These are phyloP conservation scores for Vitis amurensis DNA, from an alignment of 164 flowering plant species.

Conservation along the genomic window DNA sequence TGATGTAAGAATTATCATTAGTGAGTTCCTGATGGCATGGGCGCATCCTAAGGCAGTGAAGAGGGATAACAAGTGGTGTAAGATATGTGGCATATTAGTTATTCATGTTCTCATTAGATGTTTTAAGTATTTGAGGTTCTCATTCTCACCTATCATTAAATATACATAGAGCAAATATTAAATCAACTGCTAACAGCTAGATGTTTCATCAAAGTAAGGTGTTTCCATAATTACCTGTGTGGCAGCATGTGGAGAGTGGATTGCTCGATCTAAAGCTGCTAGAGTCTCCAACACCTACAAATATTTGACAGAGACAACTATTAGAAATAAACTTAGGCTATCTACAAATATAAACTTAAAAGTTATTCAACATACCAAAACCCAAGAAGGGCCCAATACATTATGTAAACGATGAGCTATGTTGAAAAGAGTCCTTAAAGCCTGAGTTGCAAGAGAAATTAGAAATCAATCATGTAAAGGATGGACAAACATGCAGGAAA, in stretches of 20 bases:
- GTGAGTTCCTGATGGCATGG: too few species aligned
- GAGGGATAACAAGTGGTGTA: too few species aligned
- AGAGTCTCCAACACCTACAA: constrained; percentile 92
- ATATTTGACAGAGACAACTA: constrained; percentile 8
- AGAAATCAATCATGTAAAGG: constrained; percentile 4
- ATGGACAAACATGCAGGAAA: background rate
- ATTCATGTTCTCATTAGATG: too few species aligned
- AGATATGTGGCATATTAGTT: too few species aligned
- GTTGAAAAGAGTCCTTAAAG: constrained; percentile 96
- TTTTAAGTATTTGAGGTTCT: too few species aligned
- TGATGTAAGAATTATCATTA: too few species aligned
- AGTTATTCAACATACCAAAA: constrained; percentile 60
- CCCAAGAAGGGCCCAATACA: constrained; percentile 96
- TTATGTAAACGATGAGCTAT: constrained; percentile 89
- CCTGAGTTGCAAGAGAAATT: constrained; percentile 42
- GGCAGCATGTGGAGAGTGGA: constrained; percentile 96
- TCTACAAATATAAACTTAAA: background rate
- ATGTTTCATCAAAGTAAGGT: background rate
- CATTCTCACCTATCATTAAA: too few species aligned
- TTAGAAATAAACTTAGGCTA: background rate
- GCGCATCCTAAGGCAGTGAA: too few species aligned
- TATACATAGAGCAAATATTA: too few species aligned
- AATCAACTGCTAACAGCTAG: background rate
- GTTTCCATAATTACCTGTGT: constrained; percentile 64
- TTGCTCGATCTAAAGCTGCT: constrained; percentile 87